Percentiles rank a stretch among this genome's conserved stretches.
phyloP scores from a whole-genome alignment of 148 eudicot genomes.

The Linanthus parryae region DNA sequence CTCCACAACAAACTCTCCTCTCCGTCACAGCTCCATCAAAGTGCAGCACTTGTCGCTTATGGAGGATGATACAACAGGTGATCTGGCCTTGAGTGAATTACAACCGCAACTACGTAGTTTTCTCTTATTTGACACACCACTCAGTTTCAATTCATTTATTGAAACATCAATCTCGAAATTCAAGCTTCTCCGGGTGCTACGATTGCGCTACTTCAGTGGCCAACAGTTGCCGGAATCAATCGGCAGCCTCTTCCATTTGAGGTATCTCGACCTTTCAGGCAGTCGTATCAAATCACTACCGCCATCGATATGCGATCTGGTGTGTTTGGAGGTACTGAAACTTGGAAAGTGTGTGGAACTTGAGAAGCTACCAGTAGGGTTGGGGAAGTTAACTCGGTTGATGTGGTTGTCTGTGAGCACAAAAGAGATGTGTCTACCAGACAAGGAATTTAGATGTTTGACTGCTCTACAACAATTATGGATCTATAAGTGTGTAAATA shows the following conservation, averaged over 20 bases:
- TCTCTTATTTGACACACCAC: not conserved
- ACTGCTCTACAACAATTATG: no score
- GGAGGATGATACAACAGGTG: not conserved
- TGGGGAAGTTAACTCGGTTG: not conserved
- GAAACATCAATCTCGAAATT: not conserved
- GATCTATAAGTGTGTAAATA: no score
- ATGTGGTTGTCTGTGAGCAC: no score
- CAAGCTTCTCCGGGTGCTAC: slow-evolving; percentile 6
- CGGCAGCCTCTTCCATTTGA: slow-evolving; percentile 6
- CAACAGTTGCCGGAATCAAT: not conserved
- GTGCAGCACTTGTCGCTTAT: not conserved
- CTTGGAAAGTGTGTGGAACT: slow-evolving; percentile 1
- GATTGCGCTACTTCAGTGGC: not conserved
- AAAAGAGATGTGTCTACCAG: no score
- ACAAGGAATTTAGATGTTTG: no score
- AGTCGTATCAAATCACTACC: not conserved
- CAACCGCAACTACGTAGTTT: not conserved
- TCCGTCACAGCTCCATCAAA: not conserved
- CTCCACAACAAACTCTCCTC: not conserved
- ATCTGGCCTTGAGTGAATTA: slow-evolving; percentile 8
- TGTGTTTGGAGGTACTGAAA: slow-evolving; percentile 8
- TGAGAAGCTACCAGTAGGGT: not conserved
- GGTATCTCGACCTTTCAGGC: slow-evolving; percentile 14
- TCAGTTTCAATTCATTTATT: not conserved
- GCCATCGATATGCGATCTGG: not conserved